Percentiles rank a stretch among this genome's conserved stretches.
Conservation (phyloP, 2,329 filamentous ascomycete genomes). For the Elsinoe batatas region DNA sequence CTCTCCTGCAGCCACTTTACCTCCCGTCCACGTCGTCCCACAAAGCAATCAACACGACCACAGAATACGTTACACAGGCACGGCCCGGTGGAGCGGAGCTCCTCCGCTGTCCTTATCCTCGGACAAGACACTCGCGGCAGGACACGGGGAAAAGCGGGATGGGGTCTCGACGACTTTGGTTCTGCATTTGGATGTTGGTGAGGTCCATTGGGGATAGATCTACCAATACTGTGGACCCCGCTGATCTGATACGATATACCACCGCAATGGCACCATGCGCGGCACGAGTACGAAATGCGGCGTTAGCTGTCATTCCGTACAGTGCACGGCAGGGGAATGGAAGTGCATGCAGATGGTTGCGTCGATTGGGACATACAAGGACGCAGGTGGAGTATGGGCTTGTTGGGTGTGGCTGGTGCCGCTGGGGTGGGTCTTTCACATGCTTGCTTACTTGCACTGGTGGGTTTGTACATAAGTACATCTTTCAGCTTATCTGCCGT, state of each 20-base stretch:
- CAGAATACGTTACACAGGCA: not conserved
- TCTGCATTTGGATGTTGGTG: too few relatives aligned
- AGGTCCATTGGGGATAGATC: not conserved
- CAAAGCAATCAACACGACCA: not conserved
- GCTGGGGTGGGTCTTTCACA: not conserved
- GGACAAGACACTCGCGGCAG: not conserved
- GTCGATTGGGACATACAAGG: not conserved
- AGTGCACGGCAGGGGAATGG: not conserved
- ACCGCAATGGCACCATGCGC: not conserved
- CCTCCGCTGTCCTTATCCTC: not conserved
- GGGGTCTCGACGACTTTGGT: too few relatives aligned
- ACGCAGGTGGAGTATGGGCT: not conserved
- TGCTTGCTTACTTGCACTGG: not conserved
- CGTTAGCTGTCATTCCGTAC: conserved; percentile 7
- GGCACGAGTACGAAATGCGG: not conserved
- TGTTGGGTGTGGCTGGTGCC: not conserved
- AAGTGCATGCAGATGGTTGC: not conserved
- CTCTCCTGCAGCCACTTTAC: not conserved
- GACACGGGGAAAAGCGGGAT: not conserved
- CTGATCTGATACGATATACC: not conserved
- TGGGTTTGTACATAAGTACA: not conserved
- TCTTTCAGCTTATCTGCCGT: not conserved
- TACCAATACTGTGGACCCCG: not conserved
- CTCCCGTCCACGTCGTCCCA: not conserved
- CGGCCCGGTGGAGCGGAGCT: not conserved